Evolutionary conservation across 163 green algal species (phyloP).

Genomic region (Volvox carteri): DNA sequence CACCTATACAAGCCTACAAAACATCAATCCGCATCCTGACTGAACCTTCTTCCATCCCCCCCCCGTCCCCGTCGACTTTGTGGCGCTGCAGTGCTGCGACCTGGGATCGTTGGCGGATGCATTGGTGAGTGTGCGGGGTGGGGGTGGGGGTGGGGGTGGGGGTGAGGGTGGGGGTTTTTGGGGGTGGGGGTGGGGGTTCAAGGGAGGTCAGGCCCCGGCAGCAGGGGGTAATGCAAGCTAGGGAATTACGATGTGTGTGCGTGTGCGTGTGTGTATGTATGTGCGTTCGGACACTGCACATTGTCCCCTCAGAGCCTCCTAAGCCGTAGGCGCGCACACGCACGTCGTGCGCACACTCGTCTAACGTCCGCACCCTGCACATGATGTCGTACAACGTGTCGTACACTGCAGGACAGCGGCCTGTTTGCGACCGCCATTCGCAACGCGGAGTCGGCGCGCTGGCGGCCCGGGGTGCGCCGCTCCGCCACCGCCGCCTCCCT

Average conservation of each 20-base stretch:
- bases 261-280: neutral
- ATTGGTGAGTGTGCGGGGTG: constrained; percentile 20
- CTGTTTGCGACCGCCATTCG: constrained; percentile 2
- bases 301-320: too few species aligned
- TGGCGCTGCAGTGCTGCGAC: constrained; percentile 30
- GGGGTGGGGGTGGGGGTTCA: neutral
- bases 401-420: constrained; percentile 45
- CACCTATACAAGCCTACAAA: too few species aligned
- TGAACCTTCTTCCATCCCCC: neutral
- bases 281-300: neutral
- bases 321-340: too few species aligned
- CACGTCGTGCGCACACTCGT: neutral
- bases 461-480: constrained; percentile 8
- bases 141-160: neutral
- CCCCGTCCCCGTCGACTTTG: neutral
- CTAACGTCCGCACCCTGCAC: neutral
- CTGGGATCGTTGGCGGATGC: constrained; percentile 52
- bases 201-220: too few species aligned
- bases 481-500: constrained; percentile 24
- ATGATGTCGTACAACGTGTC: neutral
- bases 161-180: neutral
- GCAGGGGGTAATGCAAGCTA: neutral
- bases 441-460: constrained; percentile 7
- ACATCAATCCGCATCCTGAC: too few species aligned
- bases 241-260: neutral